phyloP scores from a whole-genome alignment of 805 yeast species.

The Lachancea sp. region DNA sequence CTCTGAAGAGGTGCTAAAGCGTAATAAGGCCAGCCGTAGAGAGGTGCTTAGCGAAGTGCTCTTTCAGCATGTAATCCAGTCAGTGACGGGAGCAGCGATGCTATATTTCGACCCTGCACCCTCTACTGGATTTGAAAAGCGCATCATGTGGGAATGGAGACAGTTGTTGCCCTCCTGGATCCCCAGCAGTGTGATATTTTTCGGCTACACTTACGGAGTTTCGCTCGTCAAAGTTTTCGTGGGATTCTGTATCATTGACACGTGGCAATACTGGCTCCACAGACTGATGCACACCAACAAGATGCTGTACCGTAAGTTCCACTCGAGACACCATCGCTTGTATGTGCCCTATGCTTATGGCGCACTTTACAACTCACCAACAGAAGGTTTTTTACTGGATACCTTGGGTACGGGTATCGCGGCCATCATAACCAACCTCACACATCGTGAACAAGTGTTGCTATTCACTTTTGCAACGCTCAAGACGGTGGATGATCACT shows the following conservation, averaged over 20 bases:
- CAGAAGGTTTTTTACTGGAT: slow-evolving; percentile 89
- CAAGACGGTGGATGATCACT: slow-evolving; percentile 97
- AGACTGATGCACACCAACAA: slow-evolving; percentile 82
- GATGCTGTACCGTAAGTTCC: slow-evolving; percentile 69
- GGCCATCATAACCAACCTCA: slow-evolving; percentile 50
- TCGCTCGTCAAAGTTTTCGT: slow-evolving; percentile 49
- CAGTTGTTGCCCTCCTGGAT: slow-evolving; percentile 29
- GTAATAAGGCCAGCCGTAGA: slow-evolving; percentile 65
- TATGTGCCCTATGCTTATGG: slow-evolving; percentile 97
- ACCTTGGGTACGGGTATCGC: slow-evolving; percentile 90
- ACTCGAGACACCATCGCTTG: slow-evolving; percentile 88
- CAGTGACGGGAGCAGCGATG: slow-evolving; percentile 56
- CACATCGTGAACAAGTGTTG: slow-evolving; percentile 69
- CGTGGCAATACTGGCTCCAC: slow-evolving; percentile 94
- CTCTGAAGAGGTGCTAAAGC: slow-evolving; percentile 67
- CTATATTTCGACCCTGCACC: slow-evolving; percentile 52
- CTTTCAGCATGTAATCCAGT: slow-evolving; percentile 79
- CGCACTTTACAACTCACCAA: slow-evolving; percentile 88
- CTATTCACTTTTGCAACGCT: slow-evolving; percentile 83
- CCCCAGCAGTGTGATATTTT: slow-evolving; percentile 45
- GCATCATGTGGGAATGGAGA: slow-evolving; percentile 42
- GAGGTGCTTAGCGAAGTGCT: slow-evolving; percentile 79
- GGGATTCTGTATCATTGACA: slow-evolving; percentile 75
- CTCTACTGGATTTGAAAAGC: slow-evolving; percentile 45
- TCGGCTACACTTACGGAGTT: slow-evolving; percentile 56